Base-by-base conservation (phyloP, 2,329 filamentous ascomycete species). In the Pseudopithomyces maydicus region DNA sequence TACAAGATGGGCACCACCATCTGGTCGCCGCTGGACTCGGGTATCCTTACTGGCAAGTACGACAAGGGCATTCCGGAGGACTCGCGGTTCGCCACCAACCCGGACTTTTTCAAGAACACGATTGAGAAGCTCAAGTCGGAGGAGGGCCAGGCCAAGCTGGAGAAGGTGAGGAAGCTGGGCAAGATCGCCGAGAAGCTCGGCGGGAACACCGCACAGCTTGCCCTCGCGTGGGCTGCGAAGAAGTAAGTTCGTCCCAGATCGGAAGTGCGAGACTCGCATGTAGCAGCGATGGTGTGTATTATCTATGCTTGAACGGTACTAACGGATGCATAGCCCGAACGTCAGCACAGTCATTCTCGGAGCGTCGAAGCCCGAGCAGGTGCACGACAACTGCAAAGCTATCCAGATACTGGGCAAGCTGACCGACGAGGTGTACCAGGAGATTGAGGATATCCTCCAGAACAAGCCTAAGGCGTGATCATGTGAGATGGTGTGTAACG, bases 21-120 rank as follows among this genome's bases (percentile, higher is more conserved):
- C 70, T 85, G 82, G 81, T 80, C 76, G 20, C 83, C 85, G 19
- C 77, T 86, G 10, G 82, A 81, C 45, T 82, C 78, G 29, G 85
- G 85, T 55, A 73, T 88, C 38, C 72, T 88, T 52, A 87, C 83
- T 7, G 85, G 85, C 66, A 88, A 88, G 75, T 88, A 88, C 79
- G 86, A 87, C 72, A 80, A 86, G 59, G 85, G 84, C 52, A 84
- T 87, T 53, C 84, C 85, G 15, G 80, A 84, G 64, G 84, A 82
- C 66, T 87, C 84, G 38, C 84, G 86, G 35, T 86, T 86, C 64
- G 83, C 83, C 53, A 83, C 78, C 62, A 84, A 85, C 74, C 80
- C 82, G 58, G 81, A 81, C 51, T 81, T 82, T 64, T 88, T 88
- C 73, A 82, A 83, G 62, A 78, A 81, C 65, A 84, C 81, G 17